Base-by-base conservation (phyloP, 2,329 filamentous ascomycete species). In the Nannizzia gypsea region DNA sequence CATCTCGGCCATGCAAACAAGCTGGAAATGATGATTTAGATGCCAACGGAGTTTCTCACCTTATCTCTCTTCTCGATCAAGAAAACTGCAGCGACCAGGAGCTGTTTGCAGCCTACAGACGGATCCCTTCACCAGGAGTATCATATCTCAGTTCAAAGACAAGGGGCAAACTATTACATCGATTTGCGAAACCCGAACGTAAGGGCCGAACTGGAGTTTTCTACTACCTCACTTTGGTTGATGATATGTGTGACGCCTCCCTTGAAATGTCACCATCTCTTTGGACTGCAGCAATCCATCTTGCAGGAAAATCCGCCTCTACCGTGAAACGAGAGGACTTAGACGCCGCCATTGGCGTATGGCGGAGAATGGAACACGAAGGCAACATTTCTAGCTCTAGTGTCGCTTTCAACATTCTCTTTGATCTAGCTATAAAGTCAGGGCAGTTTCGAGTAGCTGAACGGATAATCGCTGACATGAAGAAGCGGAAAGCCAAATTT, bases 331-430 rank as follows among this genome's bases (percentile, higher is more conserved):
- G 80, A 50, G 67, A 80, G 44, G 81, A 90, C 70, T 72, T 89
- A 48, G 77, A 88, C 71, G 80, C 83, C 3, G 85, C 89, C 0
- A 77, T 99, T 52, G 81, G 83, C 55, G 73, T 95, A 24, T 99
- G 92, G 91, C 84, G 83, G 64, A 85, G 93, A 67, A 97, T 97
- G 90, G 93, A 99, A 72, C 79, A 82, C 54, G 76, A 83, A 3
- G 84, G 85, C 1, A 80, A 82, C 0, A 72, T 90, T 13, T 75
- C 76, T 65, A 85, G 82, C 38, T 88, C 87, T 66, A 80, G 83
- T 56, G 86, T 90, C n/a, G 95, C 92, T 0, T 95, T 99, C 73
- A 96, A 93, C 69, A 87, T 96, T 54, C 80, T 99, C 11, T 96
- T 96, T 66, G 88, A 96, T 68, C 82, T 90, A 9, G 90, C 93